Evolutionary conservation across 2,329 filamentous ascomycete species (phyloP), one percentile per base, ranked within the genome.

Genomic region (Calonectria montana): DNA sequence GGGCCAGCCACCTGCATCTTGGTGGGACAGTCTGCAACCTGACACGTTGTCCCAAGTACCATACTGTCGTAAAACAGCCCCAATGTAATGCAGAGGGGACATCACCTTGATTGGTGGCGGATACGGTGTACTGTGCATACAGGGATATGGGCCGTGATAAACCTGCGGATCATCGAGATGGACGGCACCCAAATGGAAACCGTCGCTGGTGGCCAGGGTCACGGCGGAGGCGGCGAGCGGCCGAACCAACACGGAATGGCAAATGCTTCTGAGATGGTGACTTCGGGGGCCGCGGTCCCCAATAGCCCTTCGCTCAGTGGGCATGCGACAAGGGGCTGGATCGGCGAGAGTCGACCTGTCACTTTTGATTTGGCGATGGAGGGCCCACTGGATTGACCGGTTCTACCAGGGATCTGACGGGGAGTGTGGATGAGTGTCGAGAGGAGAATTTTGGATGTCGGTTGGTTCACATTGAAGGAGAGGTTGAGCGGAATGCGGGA

Each of bases 331-430:
- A 75, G 69, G 72, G 72, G 71, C 48, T 41, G 50, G 73, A 76
- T 76, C 73, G 74, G 41, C 74, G 67, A 74, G 65, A 73, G 75
- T 31, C 72, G 70, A 75, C 73, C 65, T 73, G 69, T 76, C 70
- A 75, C 47, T 65, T 73, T 62, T 73, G 61, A 70, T 73, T 74
- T 73, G 71, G 70, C 70, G 70, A 72, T 72, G 45, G 65, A 73
- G 70, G 74, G 70, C 37, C 72, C 70, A 76, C 72, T 67, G 25
- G 67, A 70, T 57, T 65, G 63, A 71, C 69, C 63, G 53, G 65
- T 66, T 64, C 47, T 67, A 61, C 47, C 50, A 57, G 72, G 72
- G 55, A 55, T 59, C 53, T 59, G 62, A 66, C 37, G 65, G 66
- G 35, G 69, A 50, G 25, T 66, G 65, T 69, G 63, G 48, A 53